Percentiles rank a stretch among this genome's conserved stretches.
Conservation (phyloP, 768 basidiomycete genomes). For the Tricholoma sp. region DNA sequence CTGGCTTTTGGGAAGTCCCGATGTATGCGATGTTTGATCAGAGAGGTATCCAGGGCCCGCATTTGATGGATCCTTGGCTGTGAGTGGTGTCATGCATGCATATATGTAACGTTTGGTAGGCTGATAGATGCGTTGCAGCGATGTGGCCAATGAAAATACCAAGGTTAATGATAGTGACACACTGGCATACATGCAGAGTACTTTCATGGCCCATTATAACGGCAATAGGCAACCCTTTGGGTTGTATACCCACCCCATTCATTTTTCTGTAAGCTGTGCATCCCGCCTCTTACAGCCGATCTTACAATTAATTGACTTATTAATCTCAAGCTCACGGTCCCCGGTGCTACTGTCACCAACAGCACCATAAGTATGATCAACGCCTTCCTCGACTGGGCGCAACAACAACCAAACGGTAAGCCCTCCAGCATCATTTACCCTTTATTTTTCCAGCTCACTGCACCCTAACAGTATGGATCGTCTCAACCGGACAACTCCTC, state of each 20-base stretch:
- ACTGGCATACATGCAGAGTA: conserved; percentile 65
- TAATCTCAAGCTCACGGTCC: conserved; percentile 33
- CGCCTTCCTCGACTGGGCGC: conserved; percentile 77
- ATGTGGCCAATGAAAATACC: conserved; percentile 47
- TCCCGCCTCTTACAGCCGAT: neutral
- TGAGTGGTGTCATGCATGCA: conserved; percentile 26
- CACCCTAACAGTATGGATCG: conserved; percentile 65
- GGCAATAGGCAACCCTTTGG: conserved; percentile 76
- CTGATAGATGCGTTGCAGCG: conserved; percentile 24
- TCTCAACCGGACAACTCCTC: conserved; percentile 66
- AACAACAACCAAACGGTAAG: conserved; percentile 58
- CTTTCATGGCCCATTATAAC: conserved; percentile 71
- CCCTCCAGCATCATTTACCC: neutral
- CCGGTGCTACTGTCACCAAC: conserved; percentile 46
- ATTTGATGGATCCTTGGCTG: conserved; percentile 86
- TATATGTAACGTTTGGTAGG: neutral
- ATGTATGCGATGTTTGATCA: conserved; percentile 78
- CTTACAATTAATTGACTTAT: neutral
- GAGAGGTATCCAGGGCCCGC: conserved; percentile 46
- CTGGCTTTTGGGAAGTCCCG: conserved; percentile 82
- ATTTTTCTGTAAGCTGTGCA: conserved; percentile 46
- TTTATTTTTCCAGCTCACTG: neutral
- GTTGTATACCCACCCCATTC: conserved; percentile 78
- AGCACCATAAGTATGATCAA: conserved; percentile 74
- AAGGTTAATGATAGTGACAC: conserved; percentile 57